A percentile compares a stretch with the other conserved stretches of the same genome.
Conservation (phyloP, 2,329 filamentous ascomycete genomes). For the Hymenotorrendiella dingleyae region DNA sequence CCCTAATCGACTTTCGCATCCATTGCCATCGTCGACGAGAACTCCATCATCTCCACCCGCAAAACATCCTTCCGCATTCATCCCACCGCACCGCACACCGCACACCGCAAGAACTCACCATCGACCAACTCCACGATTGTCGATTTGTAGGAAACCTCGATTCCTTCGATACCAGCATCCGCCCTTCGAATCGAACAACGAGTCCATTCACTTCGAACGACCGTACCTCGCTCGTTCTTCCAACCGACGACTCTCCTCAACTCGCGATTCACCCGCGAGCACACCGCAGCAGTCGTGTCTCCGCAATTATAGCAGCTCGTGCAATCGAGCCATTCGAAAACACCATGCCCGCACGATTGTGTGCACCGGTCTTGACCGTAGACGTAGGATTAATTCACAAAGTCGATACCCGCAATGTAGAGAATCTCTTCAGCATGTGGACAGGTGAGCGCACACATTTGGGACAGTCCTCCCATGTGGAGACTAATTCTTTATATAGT, state of each 20-base stretch:
- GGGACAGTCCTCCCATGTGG: neutral
- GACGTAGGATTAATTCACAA: slow-evolving; percentile 90
- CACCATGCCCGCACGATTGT: slow-evolving; percentile 80
- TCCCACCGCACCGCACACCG: too few relatives aligned
- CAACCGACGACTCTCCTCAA: neutral
- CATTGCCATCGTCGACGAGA: too few relatives aligned
- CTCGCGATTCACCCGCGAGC: slow-evolving; percentile 29
- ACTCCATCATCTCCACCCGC: too few relatives aligned
- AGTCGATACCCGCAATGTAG: slow-evolving; percentile 86
- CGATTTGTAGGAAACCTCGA: too few relatives aligned
- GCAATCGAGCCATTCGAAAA: slow-evolving; percentile 25
- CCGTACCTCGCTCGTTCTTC: neutral
- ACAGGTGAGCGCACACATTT: slow-evolving; percentile 58
- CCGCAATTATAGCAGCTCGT: slow-evolving; percentile 23
- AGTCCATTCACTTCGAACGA: neutral
- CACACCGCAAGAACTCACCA: too few relatives aligned
- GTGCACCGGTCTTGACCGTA: slow-evolving; percentile 82
- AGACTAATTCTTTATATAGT: slow-evolving; percentile 47
- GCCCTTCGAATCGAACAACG: slow-evolving; percentile 1
- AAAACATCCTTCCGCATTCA: too few relatives aligned
- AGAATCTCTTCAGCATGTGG: slow-evolving; percentile 96
- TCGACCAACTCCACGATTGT: too few relatives aligned
- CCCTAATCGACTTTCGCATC: too few relatives aligned
- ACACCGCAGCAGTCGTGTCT: slow-evolving; percentile 23
- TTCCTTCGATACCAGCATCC: neutral